Base-by-base conservation (phyloP, 2,329 filamentous ascomycete species). In the Xylariaceae sp. region DNA sequence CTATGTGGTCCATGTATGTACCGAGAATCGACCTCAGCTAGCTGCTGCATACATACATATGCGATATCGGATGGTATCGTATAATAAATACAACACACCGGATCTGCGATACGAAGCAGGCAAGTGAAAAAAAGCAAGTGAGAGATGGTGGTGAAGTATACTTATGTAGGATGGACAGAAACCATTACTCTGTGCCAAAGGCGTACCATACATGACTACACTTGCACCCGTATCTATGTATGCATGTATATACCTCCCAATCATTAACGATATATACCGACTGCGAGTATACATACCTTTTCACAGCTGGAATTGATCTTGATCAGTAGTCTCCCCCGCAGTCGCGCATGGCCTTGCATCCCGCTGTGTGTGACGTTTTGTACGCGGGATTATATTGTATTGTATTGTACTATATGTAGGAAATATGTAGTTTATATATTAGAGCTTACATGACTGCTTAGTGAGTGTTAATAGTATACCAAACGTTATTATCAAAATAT, bases 241-340 rank as follows among this genome's bases (percentile, higher is more conserved):
- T n/a, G n/a, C n/a, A n/a, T n/a, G n/a, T n/a, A n/a, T n/a, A n/a
- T n/a, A n/a, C n/a, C n/a, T n/a, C n/a, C n/a, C n/a, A n/a, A n/a
- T n/a, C n/a, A n/a, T n/a, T n/a, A n/a, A n/a, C n/a, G n/a, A n/a
- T n/a, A n/a, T n/a, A n/a, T n/a, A n/a, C n/a, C n/a, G n/a, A n/a
- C n/a, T n/a, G n/a, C n/a, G n/a, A n/a, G n/a, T n/a, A n/a, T n/a
- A 59, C 56, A 50, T 46, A 37, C 43, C 48, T 52, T 46, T 19
- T 44, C 46, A 47, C 44, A n/a, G 20, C 10, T 6, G 26, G 26
- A 29, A 52, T 46, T 55, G 53, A 62, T 60, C n/a, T 62, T 48
- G 57, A 62, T 46, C 50, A 57, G 56, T 54, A 56, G 60, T 62
- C 60, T 52, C 60, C 60, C 60, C 60, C 60, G 60, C 60, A 62